Evolutionary conservation across 2,329 filamentous ascomycete genomes (phyloP).

Genomic region (Trichoderma sp.): DNA sequence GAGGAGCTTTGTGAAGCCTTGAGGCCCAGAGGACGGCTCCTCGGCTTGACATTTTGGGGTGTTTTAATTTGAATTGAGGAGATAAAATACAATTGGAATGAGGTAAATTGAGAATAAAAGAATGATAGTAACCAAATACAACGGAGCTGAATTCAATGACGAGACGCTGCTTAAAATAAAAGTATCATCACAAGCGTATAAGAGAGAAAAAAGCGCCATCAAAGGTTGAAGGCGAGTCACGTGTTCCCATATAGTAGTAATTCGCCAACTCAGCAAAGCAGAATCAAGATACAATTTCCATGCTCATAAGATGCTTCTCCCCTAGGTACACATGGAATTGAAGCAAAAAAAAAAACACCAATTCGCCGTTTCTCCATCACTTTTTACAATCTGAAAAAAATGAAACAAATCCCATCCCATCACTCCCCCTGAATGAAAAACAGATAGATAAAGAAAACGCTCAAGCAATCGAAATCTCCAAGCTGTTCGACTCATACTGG

Average conservation of each 20-base stretch:
- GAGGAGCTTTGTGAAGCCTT: background rate
- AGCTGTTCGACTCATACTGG: slow-evolving; percentile 26
- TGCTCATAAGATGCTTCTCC: background rate
- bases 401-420: background rate
- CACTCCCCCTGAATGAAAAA: background rate
- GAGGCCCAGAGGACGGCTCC: background rate
- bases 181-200: background rate
- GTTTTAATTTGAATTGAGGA: background rate
- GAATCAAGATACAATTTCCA: background rate
- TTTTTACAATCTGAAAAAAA: background rate
- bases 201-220: background rate
- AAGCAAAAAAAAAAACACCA: background rate
- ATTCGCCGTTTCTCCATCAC: background rate
- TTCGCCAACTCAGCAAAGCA: background rate
- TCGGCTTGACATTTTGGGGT: background rate
- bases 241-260: background rate
- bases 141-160: background rate
- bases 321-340: background rate
- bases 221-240: slow-evolving; percentile 7
- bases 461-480: slow-evolving; percentile 28
- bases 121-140: too few species aligned
- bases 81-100: background rate
- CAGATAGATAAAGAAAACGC: background rate
- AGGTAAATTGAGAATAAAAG: too few species aligned
- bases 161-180: background rate